phyloP scores from a whole-genome alignment of 2,329 filamentous ascomycete genomes.

The Catunica adiposa region DNA sequence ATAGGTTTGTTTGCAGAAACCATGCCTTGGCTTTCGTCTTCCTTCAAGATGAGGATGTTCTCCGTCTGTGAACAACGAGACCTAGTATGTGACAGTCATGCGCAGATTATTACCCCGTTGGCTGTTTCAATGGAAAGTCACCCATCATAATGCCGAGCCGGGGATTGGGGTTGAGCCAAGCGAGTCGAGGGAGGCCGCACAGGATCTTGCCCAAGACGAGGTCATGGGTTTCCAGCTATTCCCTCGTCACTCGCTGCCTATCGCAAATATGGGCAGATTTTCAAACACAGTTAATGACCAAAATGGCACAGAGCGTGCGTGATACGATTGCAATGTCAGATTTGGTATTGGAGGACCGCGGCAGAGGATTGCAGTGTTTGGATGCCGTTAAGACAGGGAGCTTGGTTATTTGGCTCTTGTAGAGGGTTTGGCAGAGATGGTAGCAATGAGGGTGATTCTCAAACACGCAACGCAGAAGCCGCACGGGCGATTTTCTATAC shows the following conservation, averaged over 20 bases:
- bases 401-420: not conserved
- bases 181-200: not conserved
- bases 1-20: no score
- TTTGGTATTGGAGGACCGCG: not conserved
- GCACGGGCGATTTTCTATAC: not conserved
- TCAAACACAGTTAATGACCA: no score
- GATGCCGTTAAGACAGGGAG: not conserved
- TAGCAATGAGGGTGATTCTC: not conserved
- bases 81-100: not conserved
- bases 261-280: no score
- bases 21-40: not conserved
- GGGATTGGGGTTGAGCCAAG: not conserved
- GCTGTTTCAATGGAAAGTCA: not conserved
- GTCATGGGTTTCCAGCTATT: no score
- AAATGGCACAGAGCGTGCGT: not conserved
- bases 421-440: not conserved
- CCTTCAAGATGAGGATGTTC: not conserved
- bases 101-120: not conserved
- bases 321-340: slow-evolving; percentile 4
- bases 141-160: not conserved
- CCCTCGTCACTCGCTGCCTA: no score
- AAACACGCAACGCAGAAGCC: not conserved
- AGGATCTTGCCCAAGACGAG: not conserved
- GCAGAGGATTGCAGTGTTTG: not conserved
- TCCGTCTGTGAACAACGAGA: not conserved